Base-by-base conservation (phyloP, 257 asterid species). In the Forsythia viridissima region DNA sequence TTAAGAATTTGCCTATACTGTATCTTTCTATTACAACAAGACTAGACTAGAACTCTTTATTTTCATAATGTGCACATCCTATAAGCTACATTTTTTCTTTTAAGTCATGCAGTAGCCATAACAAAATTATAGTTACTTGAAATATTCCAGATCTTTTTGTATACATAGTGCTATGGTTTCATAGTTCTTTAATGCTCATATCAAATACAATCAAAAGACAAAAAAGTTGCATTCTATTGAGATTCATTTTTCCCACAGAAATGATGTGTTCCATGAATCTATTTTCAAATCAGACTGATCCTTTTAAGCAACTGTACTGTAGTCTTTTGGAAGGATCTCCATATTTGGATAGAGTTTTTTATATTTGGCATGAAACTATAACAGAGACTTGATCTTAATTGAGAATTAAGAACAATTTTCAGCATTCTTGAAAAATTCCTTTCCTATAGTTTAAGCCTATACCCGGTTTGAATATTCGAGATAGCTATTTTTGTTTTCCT, bases 351-450 rank as follows among this genome's bases (percentile, higher is more conserved):
- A 70, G 42, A 24, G 74, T 55, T 63, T 30, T 30, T 30, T 30
- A 30, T 51, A 75, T 74, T 59, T 46, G 11, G 52, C 52, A 44
- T 44, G 48, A 59, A 72, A 48, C 68, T 72, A 75, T 73, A 73
- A 37, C 51, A 51, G 61, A 34, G 79, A 70, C 37, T 74, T 57
- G 61, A 52, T 52, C n/a, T 16, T 5, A 52, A 52, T 52, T 46
- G 55, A 52, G n/a, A 12, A 16, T 11, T 44, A 44, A 8, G 15
- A 44, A 44, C 52, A 44, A 11, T 2, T 44, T 44, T 44, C 13
- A 44, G 52, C 10, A 44, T 44, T 40, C 52, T 44, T 44, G 3
- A 1, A 44, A 44, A 8, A 44, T 44, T 10, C 11, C 4, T 0
- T 13, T 55, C 9, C 3, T 55, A 3, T 55, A 48, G 57, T 48